Evolutionary conservation across 371 early-diverging fungal species (phyloP), one percentile per base, ranked within the genome.

Genomic region (Parasitella parasitica): DNA sequence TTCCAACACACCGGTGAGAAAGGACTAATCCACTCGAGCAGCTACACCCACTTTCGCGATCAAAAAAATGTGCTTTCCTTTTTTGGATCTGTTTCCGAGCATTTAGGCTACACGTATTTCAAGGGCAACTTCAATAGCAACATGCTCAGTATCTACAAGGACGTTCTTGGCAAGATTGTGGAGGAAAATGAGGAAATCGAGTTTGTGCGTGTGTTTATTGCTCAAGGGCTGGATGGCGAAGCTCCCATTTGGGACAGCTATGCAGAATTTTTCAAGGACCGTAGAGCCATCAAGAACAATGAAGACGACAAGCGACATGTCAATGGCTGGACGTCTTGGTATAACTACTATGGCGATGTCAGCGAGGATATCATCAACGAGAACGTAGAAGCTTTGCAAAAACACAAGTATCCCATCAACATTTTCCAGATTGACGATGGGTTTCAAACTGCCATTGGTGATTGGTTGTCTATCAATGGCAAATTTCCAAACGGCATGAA

Each of bases 381-480:
- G 27, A 84, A 86, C 27, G 58, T 86, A 6, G 63, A 67, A 2
- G 78, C 82, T 6, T 61, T 79, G 6, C 55, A 72, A 26, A 53
- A 72, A 2, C 54, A 75, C 18, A 64, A 71, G 5, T 84, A 82
- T 64, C 83, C 86, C 1, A 83, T 81, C 57, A 71, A 82, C 43
- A 80, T 84, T 7, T 83, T 86, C 54, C 86, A 86, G 64, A 83
- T 86, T 24, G 84, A 86, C 50, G 86, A 86, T 59, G 86, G 86
- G 2, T 86, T 78, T 50, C 78, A 78, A 52, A 82, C 82, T 0
- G 74, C 80, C 15, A 83, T 86, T 37, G 86, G 86, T 13, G 86
- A 86, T 48, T 86, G 86, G 84, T 66, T 86, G 4, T 76, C 71
- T 1, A 72, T 84, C 55, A 80, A 70, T 35, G 52, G 63, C 32